phyloP scores from a whole-genome alignment of 768 basidiomycete genomes.

The Hygrocybe coccinea region DNA sequence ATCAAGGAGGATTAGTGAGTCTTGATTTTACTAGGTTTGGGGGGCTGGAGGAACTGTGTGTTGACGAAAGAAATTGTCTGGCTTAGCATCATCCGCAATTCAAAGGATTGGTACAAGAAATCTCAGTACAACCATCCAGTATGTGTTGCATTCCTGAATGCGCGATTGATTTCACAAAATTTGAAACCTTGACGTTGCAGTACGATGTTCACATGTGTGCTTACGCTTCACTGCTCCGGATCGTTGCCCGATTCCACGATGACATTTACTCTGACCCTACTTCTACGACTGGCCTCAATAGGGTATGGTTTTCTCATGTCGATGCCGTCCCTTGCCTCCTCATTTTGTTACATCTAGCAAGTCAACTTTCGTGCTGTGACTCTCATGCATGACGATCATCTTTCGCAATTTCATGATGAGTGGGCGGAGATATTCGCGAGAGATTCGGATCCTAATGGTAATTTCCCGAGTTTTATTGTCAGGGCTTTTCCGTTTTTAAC shows the following conservation, averaged over 20 bases:
- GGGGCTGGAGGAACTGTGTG: background rate
- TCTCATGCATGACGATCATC: conserved; percentile 50
- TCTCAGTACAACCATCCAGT: conserved; percentile 60
- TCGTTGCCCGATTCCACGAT: conserved; percentile 71
- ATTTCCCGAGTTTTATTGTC: conserved; percentile 4
- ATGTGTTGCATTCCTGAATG: conserved; percentile 11
- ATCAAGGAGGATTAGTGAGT: conserved; percentile 79
- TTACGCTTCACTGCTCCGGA: conserved; percentile 63
- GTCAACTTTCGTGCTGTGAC: conserved; percentile 68
- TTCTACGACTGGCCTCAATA: conserved; percentile 65
- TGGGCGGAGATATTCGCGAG: conserved; percentile 57
- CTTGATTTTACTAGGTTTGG: background rate
- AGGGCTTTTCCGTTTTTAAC: too few species aligned
- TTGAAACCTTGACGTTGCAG: conserved; percentile 38
- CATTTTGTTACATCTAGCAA: conserved; percentile 37
- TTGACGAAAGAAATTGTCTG: background rate
- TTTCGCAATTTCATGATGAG: conserved; percentile 59
- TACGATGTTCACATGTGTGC: conserved; percentile 74
- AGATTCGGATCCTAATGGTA: conserved; percentile 57
- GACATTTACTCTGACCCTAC: conserved; percentile 69
- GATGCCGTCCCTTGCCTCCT: too few species aligned
- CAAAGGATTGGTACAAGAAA: conserved; percentile 70
- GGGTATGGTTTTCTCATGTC: conserved; percentile 43
- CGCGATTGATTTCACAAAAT: too few species aligned
- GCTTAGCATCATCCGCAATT: conserved; percentile 59